Percentiles rank a stretch among this genome's conserved stretches.
Conservation (phyloP, 208 protist species). For the Acanthamoeba culbertsoni region DNA sequence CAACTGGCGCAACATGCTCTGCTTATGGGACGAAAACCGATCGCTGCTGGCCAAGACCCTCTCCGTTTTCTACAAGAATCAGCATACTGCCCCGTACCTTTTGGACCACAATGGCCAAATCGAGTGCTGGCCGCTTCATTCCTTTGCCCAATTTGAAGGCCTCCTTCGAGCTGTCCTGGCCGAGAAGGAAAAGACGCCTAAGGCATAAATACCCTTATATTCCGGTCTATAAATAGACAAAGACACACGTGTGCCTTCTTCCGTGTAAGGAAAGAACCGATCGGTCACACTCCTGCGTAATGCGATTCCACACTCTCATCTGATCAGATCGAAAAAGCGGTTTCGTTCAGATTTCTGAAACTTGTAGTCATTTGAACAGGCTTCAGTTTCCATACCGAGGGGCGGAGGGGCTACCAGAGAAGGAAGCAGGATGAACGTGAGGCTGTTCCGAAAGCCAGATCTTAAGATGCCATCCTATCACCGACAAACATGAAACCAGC, state of each 20-base stretch:
- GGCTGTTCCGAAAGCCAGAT: neutral
- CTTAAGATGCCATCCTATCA: neutral
- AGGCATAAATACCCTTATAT: too few relatives aligned
- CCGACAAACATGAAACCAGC: neutral
- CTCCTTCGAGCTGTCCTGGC: neutral
- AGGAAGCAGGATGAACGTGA: neutral
- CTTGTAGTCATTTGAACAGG: neutral
- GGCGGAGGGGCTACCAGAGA: neutral
- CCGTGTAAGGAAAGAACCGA: too few relatives aligned
- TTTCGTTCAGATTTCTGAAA: neutral
- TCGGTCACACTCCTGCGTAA: neutral
- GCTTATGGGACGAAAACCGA: neutral
- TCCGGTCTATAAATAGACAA: too few relatives aligned
- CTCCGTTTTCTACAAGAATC: slow-evolving; percentile 41
- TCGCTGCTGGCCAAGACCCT: slow-evolving; percentile 31
- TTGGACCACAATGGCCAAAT: slow-evolving; percentile 27
- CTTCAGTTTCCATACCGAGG: too few relatives aligned
- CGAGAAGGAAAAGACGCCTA: slow-evolving; percentile 26
- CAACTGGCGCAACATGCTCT: neutral
- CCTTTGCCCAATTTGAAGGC: neutral
- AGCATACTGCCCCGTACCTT: neutral
- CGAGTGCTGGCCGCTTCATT: neutral
- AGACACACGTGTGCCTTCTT: too few relatives aligned
- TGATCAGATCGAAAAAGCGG: neutral
- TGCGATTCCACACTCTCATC: neutral